Base-by-base conservation (phyloP, 2,329 filamentous ascomycete species). In the Fusarium camptoceras region DNA sequence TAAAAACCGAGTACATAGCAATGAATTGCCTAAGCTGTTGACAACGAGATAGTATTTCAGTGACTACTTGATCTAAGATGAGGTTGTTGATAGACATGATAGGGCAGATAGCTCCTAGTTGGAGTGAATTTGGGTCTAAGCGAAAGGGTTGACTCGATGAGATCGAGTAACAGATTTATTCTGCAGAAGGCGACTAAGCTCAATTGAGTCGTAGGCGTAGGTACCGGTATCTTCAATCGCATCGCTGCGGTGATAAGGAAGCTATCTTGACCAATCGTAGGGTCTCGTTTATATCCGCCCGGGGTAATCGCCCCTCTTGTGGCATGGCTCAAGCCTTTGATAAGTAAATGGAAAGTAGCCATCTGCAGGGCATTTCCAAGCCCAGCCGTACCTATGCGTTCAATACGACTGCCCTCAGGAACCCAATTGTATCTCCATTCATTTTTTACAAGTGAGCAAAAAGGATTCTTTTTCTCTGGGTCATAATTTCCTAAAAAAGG, bases 121-220 rank as follows among this genome's bases (percentile, higher is more conserved):
- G 30, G 51, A 49, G 22, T 31, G 58, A 28, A 47, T 66, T 25
- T 68, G 50, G 55, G 30, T 59, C 57, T 60, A 59, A 53, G 44
- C 60, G 34, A 41, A 61, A 61, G 39, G 49, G 72, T 71, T 83
- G 81, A 83, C 81, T 83, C 81, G 81, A 83, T 83, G 76, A 74
- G 76, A 83, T 83, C 78, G 79, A 82, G 81, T 83, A 83, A 83
- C 46, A 61, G 43, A 56, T 73, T 73, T 64, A 47, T 51, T 54
- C 50, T 66, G 31, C 42, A 50, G 55, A 49, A 64, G 44, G 41
- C 53, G 51, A 53, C 68, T 74, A 74, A 69, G 18, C 48, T 47
- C 27, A 20, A 44, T 57, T 59, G 56, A 44, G 56, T 44, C 24
- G 30, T n/a, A 43, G 46, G 43, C 28, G 56, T 65, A 49, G 46